Base-by-base conservation (phyloP, 2,329 filamentous ascomycete species). In the Aspergillus udagawae region DNA sequence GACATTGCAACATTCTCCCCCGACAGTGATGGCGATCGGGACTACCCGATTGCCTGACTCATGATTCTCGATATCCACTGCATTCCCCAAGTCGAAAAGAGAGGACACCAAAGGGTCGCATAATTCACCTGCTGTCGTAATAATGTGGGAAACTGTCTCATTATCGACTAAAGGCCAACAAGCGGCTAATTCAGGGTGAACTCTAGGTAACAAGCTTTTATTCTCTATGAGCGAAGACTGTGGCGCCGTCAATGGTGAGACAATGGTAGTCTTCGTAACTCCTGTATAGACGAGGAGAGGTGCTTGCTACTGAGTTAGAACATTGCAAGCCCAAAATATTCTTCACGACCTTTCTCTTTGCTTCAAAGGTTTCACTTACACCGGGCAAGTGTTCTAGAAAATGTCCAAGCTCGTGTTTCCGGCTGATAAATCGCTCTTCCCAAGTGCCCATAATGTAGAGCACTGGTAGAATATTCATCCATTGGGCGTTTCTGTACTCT, bases 391-490 rank as follows among this genome's bases (percentile, higher is more conserved):
- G 67, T 69, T 50, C 80, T 75, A 51, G 71, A 65, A 63, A 82
- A 83, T n/a, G 63, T 63, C 83, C 83, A 86, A 54, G 70, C 60
- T 47, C 75, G 72, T 6, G 73, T 73, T 4, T 82, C 77, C 1
- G 75, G 57, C 54, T 79, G 69, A 67, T 85, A 86, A n/a, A 69
- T 64, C 49, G 79, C 74, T 61, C 73, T 74, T 63, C 83, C 83
- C 55, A 83, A 73, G 65, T 84, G 81, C 73, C 83, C 83, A 72
- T 83, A 85, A 59, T 80, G 80, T 53, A 85, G 79, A 76, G 79
- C 76, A 70, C 72, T 70, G 50, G 72, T 67, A 47, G 70, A 67
- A 61, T 71, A 69, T 63, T 85, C 80, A 85, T 80, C 81, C 83
- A 86, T 86, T 75, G 66, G 82, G 80, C 72, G 75, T 75, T 67